Evolutionary conservation across 75 land plant species (phyloP).

Genomic region (Sequoia sempervirens): DNA sequence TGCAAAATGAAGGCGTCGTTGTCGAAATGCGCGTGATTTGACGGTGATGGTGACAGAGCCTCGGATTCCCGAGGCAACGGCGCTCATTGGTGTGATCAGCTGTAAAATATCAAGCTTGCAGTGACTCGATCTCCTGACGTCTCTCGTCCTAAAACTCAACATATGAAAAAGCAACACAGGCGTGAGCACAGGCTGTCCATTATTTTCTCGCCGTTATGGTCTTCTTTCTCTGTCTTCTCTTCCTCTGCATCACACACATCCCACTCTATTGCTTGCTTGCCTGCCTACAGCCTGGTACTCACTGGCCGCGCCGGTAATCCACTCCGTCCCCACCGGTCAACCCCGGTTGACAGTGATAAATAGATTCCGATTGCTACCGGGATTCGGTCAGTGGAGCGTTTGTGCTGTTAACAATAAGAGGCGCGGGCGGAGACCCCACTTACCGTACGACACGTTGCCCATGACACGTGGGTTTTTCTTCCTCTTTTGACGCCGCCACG

Average conservation of each 20-base stretch:
- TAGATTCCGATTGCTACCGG: neutral
- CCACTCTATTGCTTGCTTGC: neutral
- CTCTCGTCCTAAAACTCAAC: neutral
- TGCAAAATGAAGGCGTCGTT: neutral
- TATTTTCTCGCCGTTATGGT: neutral
- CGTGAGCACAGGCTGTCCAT: neutral
- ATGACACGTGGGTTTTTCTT: neutral
- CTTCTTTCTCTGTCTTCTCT: neutral
- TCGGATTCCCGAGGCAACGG: neutral
- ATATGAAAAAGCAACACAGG: neutral
- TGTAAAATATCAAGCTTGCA: neutral
- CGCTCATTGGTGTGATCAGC: neutral
- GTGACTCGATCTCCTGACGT: neutral
- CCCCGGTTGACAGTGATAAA: neutral
- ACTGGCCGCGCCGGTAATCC: neutral
- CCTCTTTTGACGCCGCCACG: neutral
- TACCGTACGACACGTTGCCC: neutral
- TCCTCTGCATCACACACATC: neutral
- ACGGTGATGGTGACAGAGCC: neutral
- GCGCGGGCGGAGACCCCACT: neutral
- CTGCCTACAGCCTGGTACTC: constrained; percentile 1
- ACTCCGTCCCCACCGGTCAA: neutral
- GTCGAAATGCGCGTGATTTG: neutral
- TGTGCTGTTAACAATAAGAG: neutral
- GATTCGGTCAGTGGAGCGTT: neutral